Conservation (phyloP, 1,284 basidiomycete species). For the Melampsora abietis-canadensis region DNA sequence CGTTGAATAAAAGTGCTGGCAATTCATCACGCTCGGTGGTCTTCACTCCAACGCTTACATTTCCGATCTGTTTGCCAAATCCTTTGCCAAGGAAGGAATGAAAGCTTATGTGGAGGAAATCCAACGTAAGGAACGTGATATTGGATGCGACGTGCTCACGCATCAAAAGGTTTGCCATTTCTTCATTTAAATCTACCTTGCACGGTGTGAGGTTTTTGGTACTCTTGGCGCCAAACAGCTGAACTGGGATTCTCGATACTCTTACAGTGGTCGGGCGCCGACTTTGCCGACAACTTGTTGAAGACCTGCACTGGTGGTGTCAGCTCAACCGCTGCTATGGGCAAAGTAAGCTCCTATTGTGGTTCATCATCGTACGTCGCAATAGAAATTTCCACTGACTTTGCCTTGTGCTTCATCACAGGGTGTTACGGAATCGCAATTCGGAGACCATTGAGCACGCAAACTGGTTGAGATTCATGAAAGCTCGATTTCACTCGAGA, state of each 20-base stretch:
- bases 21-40: constrained; percentile 80
- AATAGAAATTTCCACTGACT: neutral
- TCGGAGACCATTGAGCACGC: constrained; percentile 54
- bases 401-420: neutral
- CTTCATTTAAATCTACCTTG: constrained; percentile 28
- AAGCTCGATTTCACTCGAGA: too few relatives aligned
- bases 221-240: neutral
- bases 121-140: constrained; percentile 81
- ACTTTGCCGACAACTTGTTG: constrained; percentile 53
- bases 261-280: constrained; percentile 52
- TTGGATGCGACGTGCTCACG: constrained; percentile 59
- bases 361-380: neutral
- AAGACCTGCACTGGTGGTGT: constrained; percentile 54
- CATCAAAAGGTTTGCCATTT: constrained; percentile 49
- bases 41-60: constrained; percentile 78
- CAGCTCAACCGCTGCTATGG: constrained; percentile 86
- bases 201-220: neutral
- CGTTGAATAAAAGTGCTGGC: constrained; percentile 65
- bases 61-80: constrained; percentile 61
- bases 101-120: constrained; percentile 79
- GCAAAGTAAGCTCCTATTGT: constrained; percentile 56
- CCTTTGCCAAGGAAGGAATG: constrained; percentile 68
- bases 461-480: too few relatives aligned
- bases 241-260: constrained; percentile 46
- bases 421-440: constrained; percentile 88